These are phyloP conservation scores for Colletotrichum tabaci DNA, from an alignment of 2,329 filamentous ascomycete genomes.

Conservation along the genomic window DNA sequence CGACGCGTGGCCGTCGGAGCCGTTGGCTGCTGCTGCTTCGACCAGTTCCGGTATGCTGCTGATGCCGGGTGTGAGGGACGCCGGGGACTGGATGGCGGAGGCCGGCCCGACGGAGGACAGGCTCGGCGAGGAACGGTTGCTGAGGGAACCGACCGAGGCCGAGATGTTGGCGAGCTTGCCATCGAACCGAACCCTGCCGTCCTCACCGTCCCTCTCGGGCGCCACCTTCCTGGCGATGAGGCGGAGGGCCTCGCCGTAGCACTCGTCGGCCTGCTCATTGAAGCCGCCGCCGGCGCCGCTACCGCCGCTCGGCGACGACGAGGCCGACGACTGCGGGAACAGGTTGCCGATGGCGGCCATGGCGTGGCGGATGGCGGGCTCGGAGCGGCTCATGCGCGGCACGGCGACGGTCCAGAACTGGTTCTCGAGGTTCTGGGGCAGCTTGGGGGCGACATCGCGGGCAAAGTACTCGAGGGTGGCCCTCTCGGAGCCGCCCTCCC, in stretches of 20 bases:
- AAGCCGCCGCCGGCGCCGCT: constrained; percentile 40
- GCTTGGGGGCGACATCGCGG: constrained; percentile 54
- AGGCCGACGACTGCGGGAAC: constrained; percentile 51
- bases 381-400: constrained; percentile 59
- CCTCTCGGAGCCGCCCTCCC: constrained; percentile 39
- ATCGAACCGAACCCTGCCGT: constrained; percentile 2
- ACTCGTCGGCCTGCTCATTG: constrained; percentile 2
- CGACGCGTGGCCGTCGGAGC: neutral
- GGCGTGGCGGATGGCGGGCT: constrained; percentile 64
- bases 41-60: neutral
- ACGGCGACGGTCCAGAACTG: constrained; percentile 62
- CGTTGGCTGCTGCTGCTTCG: neutral
- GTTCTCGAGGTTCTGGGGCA: constrained; percentile 58
- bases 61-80: neutral
- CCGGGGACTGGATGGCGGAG: constrained; percentile 14
- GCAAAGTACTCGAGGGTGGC: constrained; percentile 53
- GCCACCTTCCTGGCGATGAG: constrained; percentile 2
- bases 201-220: neutral
- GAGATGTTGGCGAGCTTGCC: neutral
- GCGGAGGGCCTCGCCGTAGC: constrained; percentile 11
- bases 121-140: constrained; percentile 26
- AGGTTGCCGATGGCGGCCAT: constrained; percentile 64
- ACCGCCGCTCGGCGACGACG: no score
- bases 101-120: neutral
- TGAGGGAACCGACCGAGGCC: neutral